These are phyloP conservation scores for Nymphaea thermarum DNA, from an alignment of 164 flowering plant species.

Conservation along the genomic window DNA sequence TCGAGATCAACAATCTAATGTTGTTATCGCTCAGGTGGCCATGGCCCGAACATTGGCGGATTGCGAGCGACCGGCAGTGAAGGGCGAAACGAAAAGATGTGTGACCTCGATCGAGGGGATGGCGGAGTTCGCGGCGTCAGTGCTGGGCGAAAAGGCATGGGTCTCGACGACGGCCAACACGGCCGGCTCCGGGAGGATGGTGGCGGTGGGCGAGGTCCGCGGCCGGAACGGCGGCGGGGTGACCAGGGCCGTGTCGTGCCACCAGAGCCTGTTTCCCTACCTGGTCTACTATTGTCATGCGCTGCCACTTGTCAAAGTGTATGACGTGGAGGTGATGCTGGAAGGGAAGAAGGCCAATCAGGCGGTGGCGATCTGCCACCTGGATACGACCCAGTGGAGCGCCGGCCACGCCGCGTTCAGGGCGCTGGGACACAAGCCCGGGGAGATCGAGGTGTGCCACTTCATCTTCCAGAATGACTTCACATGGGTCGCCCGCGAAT, in stretches of 20 bases:
- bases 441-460: conserved; percentile 45
- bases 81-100: conserved; percentile 75
- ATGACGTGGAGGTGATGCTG: conserved; percentile 59
- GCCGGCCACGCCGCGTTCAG: conserved; percentile 61
- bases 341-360: conserved; percentile 29
- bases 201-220: conserved; percentile 50
- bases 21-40: background rate
- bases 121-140: conserved; percentile 69
- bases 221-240: conserved; percentile 35
- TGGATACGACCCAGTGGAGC: conserved; percentile 82
- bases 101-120: conserved; percentile 73
- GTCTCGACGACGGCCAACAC: conserved; percentile 50
- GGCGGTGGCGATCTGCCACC: conserved; percentile 78
- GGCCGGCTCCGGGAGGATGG: conserved; percentile 35
- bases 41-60: conserved; percentile 33
- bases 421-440: conserved; percentile 65
- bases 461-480: conserved; percentile 29
- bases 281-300: conserved; percentile 82
- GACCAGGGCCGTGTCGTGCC: conserved; percentile 73
- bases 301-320: conserved; percentile 78
- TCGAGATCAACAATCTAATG: no score
- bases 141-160: conserved; percentile 37
- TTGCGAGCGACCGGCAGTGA: conserved; percentile 72
- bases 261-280: conserved; percentile 76
- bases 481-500: conserved; percentile 16